Evolutionary conservation across 352 stramenopile genomes (phyloP).

Genomic region (Achlya hypogyna): DNA sequence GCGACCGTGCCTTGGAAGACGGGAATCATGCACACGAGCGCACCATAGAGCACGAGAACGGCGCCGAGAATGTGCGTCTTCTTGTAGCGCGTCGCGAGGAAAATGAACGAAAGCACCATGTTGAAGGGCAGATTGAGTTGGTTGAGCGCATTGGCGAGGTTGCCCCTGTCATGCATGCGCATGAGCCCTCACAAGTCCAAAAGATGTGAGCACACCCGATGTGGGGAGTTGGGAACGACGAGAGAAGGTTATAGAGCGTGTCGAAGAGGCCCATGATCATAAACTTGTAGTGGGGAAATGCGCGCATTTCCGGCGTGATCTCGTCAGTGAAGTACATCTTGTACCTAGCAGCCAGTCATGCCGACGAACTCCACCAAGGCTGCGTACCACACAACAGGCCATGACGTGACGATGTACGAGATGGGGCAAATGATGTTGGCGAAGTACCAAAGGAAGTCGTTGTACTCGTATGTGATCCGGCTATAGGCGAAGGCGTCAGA

Average conservation of each 20-base stretch:
- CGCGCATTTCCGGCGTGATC: constrained; percentile 22
- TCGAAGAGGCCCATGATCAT: constrained; percentile 25
- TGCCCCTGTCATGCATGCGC: neutral
- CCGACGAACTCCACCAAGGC: neutral
- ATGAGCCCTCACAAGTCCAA: neutral
- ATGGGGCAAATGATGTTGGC: constrained; percentile 24
- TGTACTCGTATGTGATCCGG: constrained; percentile 22
- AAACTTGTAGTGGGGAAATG: constrained; percentile 24
- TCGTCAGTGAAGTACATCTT: constrained; percentile 7
- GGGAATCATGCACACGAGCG: constrained; percentile 23
- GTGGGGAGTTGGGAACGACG: constrained; percentile 20
- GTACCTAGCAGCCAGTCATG: neutral
- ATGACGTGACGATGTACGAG: constrained; percentile 23
- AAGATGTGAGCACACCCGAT: constrained; percentile 13
- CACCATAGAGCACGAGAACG: constrained; percentile 23
- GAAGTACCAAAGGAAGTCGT: constrained; percentile 24
- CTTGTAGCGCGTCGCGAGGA: constrained; percentile 21
- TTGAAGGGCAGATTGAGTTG: constrained; percentile 25
- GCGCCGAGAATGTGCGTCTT: constrained; percentile 20
- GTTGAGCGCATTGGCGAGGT: constrained; percentile 21
- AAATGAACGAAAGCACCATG: constrained; percentile 21
- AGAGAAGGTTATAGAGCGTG: constrained; percentile 25
- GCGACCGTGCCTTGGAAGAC: constrained; percentile 13
- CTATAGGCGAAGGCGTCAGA: neutral
- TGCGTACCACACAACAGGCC: constrained; percentile 22